Base-by-base conservation (phyloP, 78 protist genomes). In the Dictyostelium purpureum region DNA sequence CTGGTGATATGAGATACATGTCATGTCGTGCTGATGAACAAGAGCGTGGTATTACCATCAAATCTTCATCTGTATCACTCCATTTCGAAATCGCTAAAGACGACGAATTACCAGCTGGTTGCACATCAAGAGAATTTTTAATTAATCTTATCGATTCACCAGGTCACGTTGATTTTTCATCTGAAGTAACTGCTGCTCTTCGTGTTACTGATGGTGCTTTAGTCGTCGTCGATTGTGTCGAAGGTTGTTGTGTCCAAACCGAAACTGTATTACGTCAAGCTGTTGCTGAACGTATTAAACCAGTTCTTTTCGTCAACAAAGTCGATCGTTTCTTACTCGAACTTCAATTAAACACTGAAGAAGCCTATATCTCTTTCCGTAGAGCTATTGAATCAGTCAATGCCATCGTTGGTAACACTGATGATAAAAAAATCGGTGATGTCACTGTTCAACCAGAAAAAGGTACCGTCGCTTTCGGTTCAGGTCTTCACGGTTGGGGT, bases 201-300 rank as follows among this genome's bases (percentile, higher is more conserved):
- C 99, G 99, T 93, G 99, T 99, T 42, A 98, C 99, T 51, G 99
- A 99, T 92, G 99, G 99, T 71, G 99, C 99, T 51, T 95, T 99
- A n/a, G 99, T 99, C 82, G 99, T 99, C 73, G 99, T 99, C 57
- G 99, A 99, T 90, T 96, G 98, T 93, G 98, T 98, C 76, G 98
- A 98, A 45, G 99, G 99, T 70, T 99, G 98, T 74, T 98, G 99
- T 89, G 99, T 98, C 77, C 99, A 99, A 95, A 99, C 99, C 67
- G 99, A 99, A 95, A 99, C 99, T 59, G 99, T 98, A 81, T 97
- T 99, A 37, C 97, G 99, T 42, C 99, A 99, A 96, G 99, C 99
- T n/a, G 97, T 99, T 11, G 94, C 96, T 38, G 99, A 99, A 96
- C 98, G 99, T 69, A 98, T 99, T 92, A 88, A 87, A 74, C 99